Conservation (phyloP, 192 early-diverging fungal genomes). For the Chytriomyces sp. region DNA sequence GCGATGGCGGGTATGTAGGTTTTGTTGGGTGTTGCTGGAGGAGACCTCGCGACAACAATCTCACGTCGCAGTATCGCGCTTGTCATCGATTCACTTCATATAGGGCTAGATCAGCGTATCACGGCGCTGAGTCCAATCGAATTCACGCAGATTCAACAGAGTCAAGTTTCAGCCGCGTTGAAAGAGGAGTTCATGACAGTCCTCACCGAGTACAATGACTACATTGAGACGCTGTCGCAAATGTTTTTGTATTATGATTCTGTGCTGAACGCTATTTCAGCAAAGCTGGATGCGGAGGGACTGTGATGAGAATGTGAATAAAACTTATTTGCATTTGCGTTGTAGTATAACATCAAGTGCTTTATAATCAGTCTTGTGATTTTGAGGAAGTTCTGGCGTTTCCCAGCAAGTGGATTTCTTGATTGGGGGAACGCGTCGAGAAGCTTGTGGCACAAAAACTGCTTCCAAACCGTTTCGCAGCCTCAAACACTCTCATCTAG, state of each 20-base stretch:
- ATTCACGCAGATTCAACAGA: slow-evolving; percentile 26
- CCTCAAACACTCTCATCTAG: not conserved
- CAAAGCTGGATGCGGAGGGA: slow-evolving; percentile 24
- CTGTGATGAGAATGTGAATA: not conserved
- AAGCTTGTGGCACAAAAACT: not conserved
- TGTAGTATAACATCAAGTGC: not conserved
- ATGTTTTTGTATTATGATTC: slow-evolving; percentile 32
- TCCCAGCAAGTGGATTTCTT: not conserved
- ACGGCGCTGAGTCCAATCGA: slow-evolving; percentile 21
- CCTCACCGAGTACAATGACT: slow-evolving; percentile 27
- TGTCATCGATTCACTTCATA: not conserved
- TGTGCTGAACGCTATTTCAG: slow-evolving; percentile 18
- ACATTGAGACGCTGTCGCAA: slow-evolving; percentile 31
- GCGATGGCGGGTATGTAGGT: slow-evolving; percentile 23
- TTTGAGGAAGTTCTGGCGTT: not conserved
- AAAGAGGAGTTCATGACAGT: slow-evolving; percentile 33
- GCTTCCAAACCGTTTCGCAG: not conserved
- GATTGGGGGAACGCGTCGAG: not conserved
- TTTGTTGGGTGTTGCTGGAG: not conserved
- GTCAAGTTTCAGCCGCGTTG: slow-evolving; percentile 7
- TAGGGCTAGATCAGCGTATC: slow-evolving; percentile 24
- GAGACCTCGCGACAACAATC: not conserved
- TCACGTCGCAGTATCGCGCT: not conserved
- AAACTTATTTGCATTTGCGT: not conserved
- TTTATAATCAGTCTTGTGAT: not conserved